Conservation (phyloP, 257 asterid species). For the Capsicum pubescens region DNA sequence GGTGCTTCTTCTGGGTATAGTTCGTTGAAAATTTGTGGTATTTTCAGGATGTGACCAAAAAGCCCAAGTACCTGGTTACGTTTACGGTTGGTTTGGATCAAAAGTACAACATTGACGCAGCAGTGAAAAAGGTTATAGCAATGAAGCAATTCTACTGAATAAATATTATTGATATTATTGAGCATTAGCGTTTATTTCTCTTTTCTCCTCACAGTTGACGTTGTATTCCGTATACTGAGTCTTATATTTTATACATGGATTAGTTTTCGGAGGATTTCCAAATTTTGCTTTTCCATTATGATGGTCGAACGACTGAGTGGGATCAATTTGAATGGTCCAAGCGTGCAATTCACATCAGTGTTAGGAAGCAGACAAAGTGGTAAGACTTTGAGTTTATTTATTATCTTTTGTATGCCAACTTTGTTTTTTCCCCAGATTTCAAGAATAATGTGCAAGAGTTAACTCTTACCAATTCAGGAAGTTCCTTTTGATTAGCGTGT, state of each 20-base stretch:
- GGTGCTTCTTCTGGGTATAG: neutral
- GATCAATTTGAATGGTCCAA: conserved; percentile 97
- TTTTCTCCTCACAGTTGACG: neutral
- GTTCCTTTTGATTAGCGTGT: neutral
- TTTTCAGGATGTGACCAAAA: conserved; percentile 86
- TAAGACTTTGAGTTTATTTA: conserved; percentile 35
- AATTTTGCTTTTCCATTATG: conserved; percentile 96
- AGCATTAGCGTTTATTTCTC: conserved; percentile 16
- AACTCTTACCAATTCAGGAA: neutral
- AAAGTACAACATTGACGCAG: conserved; percentile 71
- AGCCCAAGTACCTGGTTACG: conserved; percentile 90
- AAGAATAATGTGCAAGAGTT: neutral
- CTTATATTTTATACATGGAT: conserved; percentile 31
- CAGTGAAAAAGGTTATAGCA: conserved; percentile 78
- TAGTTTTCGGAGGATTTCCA: conserved; percentile 96
- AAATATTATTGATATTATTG: conserved; percentile 3
- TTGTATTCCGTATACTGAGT: conserved; percentile 34
- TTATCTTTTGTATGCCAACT: neutral
- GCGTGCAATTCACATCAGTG: conserved; percentile 91
- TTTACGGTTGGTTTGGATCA: conserved; percentile 94
- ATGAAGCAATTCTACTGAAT: conserved; percentile 19
- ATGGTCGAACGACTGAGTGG: conserved; percentile 95
- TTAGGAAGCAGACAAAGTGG: conserved; percentile 94
- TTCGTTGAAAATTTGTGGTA: conserved; percentile 19
- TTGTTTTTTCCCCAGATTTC: neutral